Evolutionary conservation across 176 grass and related monocot species (phyloP).

Genomic region (Triticum urartu): DNA sequence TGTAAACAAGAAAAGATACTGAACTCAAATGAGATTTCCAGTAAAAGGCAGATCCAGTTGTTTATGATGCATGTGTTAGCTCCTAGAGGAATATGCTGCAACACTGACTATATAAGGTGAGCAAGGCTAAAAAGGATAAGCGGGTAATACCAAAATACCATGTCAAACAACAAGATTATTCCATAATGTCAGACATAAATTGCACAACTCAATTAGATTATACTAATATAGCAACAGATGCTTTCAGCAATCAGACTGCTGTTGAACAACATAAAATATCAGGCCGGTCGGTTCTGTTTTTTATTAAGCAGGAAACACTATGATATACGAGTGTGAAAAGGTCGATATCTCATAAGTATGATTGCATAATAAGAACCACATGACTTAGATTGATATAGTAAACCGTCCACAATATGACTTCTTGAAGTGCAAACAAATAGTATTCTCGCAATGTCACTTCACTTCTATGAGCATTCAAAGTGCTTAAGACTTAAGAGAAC

Average conservation of each 20-base stretch:
- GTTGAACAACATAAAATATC: conserved; percentile 8
- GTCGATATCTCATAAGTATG: neutral
- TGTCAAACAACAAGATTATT: conserved; percentile 16
- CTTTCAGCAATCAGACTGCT: conserved; percentile 14
- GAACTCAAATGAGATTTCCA: conserved; percentile 15
- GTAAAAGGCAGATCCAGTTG: conserved; percentile 7
- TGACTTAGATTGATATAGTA: neutral
- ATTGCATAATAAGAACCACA: neutral
- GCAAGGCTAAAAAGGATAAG: conserved; percentile 13
- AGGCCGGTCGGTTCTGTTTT: neutral
- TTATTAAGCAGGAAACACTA: conserved; percentile 16
- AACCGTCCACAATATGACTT: neutral
- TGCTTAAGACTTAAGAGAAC: neutral
- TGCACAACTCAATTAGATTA: neutral
- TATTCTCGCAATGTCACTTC: neutral
- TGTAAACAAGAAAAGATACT: conserved; percentile 17
- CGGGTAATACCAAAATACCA: neutral
- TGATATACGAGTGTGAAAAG: neutral
- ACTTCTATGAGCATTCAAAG: conserved; percentile 6
- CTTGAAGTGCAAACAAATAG: conserved; percentile 1
- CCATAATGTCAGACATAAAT: conserved; percentile 15
- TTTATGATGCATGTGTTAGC: neutral
- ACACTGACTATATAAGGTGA: neutral
- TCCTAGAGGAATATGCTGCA: conserved; percentile 2
- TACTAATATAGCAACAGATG: neutral